Conservation (phyloP, 2,329 filamentous ascomycete species). For the Talaromyces sp. region DNA sequence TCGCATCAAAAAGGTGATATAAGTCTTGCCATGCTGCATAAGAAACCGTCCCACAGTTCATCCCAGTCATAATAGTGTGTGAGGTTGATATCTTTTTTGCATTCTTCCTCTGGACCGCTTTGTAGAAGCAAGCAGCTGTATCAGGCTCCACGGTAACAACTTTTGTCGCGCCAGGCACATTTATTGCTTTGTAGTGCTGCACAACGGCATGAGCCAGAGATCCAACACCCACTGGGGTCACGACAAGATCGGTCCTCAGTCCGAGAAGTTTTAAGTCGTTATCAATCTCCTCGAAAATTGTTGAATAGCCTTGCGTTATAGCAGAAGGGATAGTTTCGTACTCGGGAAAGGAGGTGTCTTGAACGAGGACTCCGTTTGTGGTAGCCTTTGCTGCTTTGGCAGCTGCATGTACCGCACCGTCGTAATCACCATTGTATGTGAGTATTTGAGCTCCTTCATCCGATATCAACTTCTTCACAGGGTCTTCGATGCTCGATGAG, state of each 20-base stretch:
- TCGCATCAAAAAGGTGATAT: conserved; percentile 54
- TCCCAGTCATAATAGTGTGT: conserved; percentile 66
- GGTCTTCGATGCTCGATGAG: neutral
- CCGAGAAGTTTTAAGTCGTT: conserved; percentile 16
- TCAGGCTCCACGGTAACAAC: conserved; percentile 68
- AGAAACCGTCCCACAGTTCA: conserved; percentile 68
- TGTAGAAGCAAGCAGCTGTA: conserved; percentile 52
- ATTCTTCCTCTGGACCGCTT: conserved; percentile 38
- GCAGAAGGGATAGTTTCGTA: conserved; percentile 65
- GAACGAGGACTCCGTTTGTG: conserved; percentile 52
- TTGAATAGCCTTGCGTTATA: conserved; percentile 73
- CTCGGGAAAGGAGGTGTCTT: conserved; percentile 63
- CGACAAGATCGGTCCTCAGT: conserved; percentile 39
- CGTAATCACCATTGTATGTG: conserved; percentile 57
- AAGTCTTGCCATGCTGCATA: conserved; percentile 60
- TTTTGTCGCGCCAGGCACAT: conserved; percentile 20
- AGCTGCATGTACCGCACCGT: conserved; percentile 52
- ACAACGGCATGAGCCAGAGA: conserved; percentile 66
- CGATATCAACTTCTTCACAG: conserved; percentile 43
- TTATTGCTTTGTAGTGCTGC: conserved; percentile 55
- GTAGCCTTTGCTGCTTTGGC: conserved; percentile 29
- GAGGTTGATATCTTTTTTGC: conserved; percentile 49
- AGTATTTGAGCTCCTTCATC: conserved; percentile 59
- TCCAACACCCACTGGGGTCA: conserved; percentile 68
- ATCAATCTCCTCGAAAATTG: conserved; percentile 65